A percentile compares a stretch with the other conserved stretches of the same genome.
Conservation (phyloP, 2,329 filamentous ascomycete species). For the Diplocarpon mali region DNA sequence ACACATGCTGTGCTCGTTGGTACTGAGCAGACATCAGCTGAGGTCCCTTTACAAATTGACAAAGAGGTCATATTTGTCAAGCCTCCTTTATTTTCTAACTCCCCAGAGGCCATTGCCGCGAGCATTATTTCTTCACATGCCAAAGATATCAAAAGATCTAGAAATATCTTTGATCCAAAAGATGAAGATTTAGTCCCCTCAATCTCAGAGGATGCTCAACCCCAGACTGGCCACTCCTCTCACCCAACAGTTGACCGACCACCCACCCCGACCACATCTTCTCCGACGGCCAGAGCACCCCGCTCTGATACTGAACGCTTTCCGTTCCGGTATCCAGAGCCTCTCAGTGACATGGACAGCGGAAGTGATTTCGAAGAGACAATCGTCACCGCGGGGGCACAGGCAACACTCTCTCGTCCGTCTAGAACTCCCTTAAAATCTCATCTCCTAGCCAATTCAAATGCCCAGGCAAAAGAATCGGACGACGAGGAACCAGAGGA, state of each 20-base stretch:
- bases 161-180: too few relatives aligned
- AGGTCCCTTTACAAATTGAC: neutral
- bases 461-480: neutral
- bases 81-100: neutral
- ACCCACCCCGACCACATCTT: too few relatives aligned
- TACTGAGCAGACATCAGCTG: neutral
- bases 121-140: too few relatives aligned
- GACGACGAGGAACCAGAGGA: conserved; percentile 1
- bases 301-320: neutral
- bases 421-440: neutral
- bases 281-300: neutral
- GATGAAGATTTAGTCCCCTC: too few relatives aligned
- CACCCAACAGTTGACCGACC: too few relatives aligned
- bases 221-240: too few relatives aligned
- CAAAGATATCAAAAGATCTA: too few relatives aligned
- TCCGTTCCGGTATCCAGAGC: neutral
- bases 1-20: neutral
- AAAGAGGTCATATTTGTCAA: neutral
- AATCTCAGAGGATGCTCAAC: too few relatives aligned
- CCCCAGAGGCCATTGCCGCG: neutral
- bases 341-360: neutral
- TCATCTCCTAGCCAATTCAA: neutral
- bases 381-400: conserved; percentile 1
- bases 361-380: conserved; percentile 3
- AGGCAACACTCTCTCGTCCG: neutral